Conservation (phyloP, 306 rosid species). For the Glycyrrhiza uralensis region DNA sequence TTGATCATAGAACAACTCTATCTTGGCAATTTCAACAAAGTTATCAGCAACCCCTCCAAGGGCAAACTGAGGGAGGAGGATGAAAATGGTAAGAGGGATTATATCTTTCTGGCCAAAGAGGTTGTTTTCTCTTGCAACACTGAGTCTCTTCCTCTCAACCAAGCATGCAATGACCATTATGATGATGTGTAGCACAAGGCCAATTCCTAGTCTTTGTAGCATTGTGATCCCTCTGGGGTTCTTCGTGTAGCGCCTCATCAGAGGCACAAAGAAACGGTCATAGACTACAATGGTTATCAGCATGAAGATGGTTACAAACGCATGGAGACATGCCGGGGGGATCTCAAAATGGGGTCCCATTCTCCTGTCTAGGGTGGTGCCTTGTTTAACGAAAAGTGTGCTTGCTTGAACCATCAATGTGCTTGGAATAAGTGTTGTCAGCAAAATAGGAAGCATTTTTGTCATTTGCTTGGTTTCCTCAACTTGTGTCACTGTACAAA, state of each 20-base stretch:
- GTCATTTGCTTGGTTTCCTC: constrained; percentile 89
- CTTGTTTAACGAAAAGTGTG: constrained; percentile 68
- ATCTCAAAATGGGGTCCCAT: constrained; percentile 59
- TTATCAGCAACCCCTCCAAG: constrained; percentile 65
- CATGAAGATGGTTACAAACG: constrained; percentile 59
- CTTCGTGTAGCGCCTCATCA: constrained; percentile 44
- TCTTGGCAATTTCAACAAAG: constrained; percentile 65
- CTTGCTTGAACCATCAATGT: constrained; percentile 33
- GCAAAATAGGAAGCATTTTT: constrained; percentile 65
- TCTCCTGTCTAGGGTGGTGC: constrained; percentile 54
- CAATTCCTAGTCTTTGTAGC: constrained; percentile 71
- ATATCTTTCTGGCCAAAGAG: constrained; percentile 25
- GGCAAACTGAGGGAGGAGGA: constrained; percentile 77
- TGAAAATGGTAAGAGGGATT: constrained; percentile 66
- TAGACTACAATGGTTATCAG: constrained; percentile 56
- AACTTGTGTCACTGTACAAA: constrained; percentile 74
- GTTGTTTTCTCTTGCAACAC: constrained; percentile 39
- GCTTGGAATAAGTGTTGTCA: constrained; percentile 62
- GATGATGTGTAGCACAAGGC: constrained; percentile 50
- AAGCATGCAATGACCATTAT: constrained; percentile 51
- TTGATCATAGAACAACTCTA: constrained; percentile 84
- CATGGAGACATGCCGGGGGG: constrained; percentile 60
- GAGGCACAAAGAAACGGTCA: constrained; percentile 54
- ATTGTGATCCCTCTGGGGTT: constrained; percentile 88
- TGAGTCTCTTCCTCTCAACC: constrained; percentile 54